Evolutionary conservation across 2,329 filamentous ascomycete species (phyloP), one percentile per base, ranked within the genome.

Genomic region (Sporothrix phasma): DNA sequence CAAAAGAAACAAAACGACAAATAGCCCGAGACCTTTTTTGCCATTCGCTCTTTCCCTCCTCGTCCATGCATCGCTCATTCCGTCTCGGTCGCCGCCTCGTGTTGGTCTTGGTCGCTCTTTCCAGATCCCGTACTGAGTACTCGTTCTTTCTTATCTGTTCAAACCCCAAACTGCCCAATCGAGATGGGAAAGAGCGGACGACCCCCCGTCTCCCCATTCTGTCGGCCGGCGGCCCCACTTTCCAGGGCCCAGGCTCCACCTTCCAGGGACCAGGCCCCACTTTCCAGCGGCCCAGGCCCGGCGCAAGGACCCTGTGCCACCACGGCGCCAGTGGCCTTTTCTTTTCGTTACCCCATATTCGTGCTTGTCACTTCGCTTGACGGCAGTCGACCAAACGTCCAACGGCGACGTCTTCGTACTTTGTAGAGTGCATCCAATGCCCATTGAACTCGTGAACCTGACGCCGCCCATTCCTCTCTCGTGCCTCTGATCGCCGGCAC

Each of bases 101-200:
- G 51, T 39, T 54, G n/a, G 8, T 24, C 31, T 54, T 53, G 29
- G 31, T 54, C 31, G 51, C 8, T 39, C 51, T 54, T 39, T 39
- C 31, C n/a, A n/a, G n/a, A n/a, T n/a, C n/a, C n/a, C n/a, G n/a
- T n/a, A 6, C 45, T 13, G 41, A n/a, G n/a, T n/a, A n/a, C 15
- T 37, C 34, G 7, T 37, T 22, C n/a, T 26, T 51, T 54, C 49
- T 54, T 54, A 51, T 51, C 47, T 29, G 17, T 17, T 13, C 69
- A 65, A 8, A 8, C 19, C 49, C 49, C 22, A 51, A 19, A 24
- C n/a, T n/a, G n/a, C n/a, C 2, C 34, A 37, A 11, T 37, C 11
- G 15, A 58, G 37, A 17, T 29, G 24, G 54, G 37, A 58, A 41
- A 58, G 37, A 58, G 39, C 54, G 54, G 54, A 43, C 54, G 3